Conservation (phyloP, 129 eudicot species). For the Tanacetum coccineum region DNA sequence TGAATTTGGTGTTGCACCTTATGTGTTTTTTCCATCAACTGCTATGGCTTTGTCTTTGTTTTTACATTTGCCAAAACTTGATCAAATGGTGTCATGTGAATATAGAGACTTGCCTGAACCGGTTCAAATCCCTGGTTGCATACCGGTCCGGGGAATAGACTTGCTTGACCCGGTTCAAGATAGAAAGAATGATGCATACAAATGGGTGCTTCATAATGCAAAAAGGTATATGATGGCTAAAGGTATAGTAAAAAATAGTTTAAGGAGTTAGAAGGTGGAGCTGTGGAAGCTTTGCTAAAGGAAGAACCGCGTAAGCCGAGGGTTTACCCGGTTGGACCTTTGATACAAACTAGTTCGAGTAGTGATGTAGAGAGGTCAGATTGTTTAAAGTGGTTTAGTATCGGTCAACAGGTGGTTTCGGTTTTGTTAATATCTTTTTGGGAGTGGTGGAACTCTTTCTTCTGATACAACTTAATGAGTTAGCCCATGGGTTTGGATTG, state of each 20-base stretch:
- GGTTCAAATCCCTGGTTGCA: constrained; percentile 55
- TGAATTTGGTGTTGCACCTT: constrained; percentile 37
- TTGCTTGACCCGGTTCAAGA: constrained; percentile 48
- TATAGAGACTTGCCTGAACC: constrained; percentile 41
- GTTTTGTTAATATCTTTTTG: constrained; percentile 61
- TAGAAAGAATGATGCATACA: constrained; percentile 47
- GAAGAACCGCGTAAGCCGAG: constrained; percentile 36
- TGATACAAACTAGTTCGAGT: constrained; percentile 30
- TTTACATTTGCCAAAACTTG: constrained; percentile 42
- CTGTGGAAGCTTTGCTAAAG: constrained; percentile 27
- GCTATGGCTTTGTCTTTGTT: constrained; percentile 41
- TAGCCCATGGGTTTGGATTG: constrained; percentile 68
- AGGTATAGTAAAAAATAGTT: constrained; percentile 50
- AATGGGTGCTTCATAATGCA: constrained; percentile 44
- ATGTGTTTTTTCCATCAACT: constrained; percentile 43
- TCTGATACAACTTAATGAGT: constrained; percentile 39
- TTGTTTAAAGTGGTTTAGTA: constrained; percentile 53
- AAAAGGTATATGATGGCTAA: constrained; percentile 46
- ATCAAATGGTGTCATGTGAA: constrained; percentile 42
- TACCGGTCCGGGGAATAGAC: constrained; percentile 49
- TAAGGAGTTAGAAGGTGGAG: constrained; percentile 46
- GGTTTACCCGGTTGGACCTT: constrained; percentile 56
- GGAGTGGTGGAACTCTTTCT: constrained; percentile 70
- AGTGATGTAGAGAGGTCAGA: constrained; percentile 25
- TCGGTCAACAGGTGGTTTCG: constrained; percentile 48